phyloP scores from a whole-genome alignment of 2,329 filamentous ascomycete genomes.

The Aaosphaeria pasadenensis region DNA sequence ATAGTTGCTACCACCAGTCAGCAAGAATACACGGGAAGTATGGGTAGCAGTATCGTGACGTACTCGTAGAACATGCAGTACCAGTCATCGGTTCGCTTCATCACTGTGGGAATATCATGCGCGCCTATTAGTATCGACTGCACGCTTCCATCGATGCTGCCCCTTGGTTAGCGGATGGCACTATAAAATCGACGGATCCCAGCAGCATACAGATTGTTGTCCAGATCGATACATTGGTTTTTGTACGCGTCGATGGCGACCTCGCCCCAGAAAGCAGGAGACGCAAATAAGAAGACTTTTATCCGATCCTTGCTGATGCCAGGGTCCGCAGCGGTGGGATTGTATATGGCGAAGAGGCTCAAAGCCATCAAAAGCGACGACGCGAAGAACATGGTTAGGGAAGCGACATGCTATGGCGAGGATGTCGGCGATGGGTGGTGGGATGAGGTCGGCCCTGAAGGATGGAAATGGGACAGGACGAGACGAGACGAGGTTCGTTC shows the following conservation, averaged over 20 bases:
- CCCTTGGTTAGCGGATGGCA: neutral
- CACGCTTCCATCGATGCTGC: slow-evolving; percentile 31
- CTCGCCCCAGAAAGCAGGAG: slow-evolving; percentile 28
- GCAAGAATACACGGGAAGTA: neutral
- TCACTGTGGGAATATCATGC: slow-evolving; percentile 21
- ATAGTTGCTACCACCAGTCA: slow-evolving; percentile 25
- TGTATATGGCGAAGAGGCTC: neutral
- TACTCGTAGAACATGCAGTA: slow-evolving; percentile 35
- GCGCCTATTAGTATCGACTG: slow-evolving; percentile 31
- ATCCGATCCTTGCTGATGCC: slow-evolving; percentile 21
- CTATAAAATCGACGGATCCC: neutral
- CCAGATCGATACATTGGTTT: slow-evolving; percentile 25
- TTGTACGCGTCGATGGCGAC: slow-evolving; percentile 30
- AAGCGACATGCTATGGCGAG: neutral
- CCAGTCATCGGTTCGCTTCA: slow-evolving; percentile 26
- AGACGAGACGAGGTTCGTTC: too few species aligned
- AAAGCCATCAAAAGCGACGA: neutral
- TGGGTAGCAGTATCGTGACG: slow-evolving; percentile 4
- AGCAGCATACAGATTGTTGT: slow-evolving; percentile 30
- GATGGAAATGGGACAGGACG: too few species aligned
- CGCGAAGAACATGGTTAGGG: neutral
- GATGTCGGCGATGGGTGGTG: too few species aligned
- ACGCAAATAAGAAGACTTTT: slow-evolving; percentile 33
- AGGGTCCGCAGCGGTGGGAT: slow-evolving; percentile 9
- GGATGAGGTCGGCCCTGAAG: too few species aligned